Evolutionary conservation across 371 early-diverging fungal species (phyloP).

Genomic region (Racocetra persica): DNA sequence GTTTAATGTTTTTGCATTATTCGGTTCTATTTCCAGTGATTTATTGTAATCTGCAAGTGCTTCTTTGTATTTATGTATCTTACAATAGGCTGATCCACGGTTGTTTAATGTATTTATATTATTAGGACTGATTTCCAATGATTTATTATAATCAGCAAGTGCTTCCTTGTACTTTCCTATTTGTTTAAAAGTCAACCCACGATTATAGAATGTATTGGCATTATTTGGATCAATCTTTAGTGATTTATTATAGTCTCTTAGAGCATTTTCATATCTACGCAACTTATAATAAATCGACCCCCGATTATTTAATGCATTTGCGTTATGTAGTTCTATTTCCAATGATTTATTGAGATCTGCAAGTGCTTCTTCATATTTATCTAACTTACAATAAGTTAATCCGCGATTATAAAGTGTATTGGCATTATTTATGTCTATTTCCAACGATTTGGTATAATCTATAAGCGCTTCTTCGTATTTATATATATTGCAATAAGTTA

Average conservation of each 20-base stretch:
- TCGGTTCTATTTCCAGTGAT: background rate
- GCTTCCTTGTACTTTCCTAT: background rate
- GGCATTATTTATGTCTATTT: background rate
- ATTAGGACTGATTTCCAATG: background rate
- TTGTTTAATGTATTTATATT: background rate
- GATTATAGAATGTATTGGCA: background rate
- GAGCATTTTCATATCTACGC: conserved; percentile 4
- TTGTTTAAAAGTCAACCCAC: background rate
- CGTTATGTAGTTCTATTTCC: background rate
- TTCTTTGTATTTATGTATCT: background rate
- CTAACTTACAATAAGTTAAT: background rate
- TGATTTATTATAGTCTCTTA: background rate
- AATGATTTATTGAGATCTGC: conserved; percentile 5
- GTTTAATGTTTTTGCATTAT: background rate
- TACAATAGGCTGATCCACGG: background rate
- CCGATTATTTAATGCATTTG: background rate
- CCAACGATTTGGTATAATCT: conserved; percentile 1
- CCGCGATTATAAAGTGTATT: background rate
- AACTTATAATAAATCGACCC: background rate
- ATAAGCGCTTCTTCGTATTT: conserved; percentile 16
- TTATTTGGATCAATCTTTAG: background rate
- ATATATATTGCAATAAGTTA: background rate
- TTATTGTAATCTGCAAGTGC: background rate
- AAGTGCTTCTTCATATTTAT: background rate
- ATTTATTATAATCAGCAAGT: background rate